Evolutionary conservation across 2,329 filamentous ascomycete species (phyloP), one percentile per base, ranked within the genome.

Genomic region (Aureobasidium pullulans): DNA sequence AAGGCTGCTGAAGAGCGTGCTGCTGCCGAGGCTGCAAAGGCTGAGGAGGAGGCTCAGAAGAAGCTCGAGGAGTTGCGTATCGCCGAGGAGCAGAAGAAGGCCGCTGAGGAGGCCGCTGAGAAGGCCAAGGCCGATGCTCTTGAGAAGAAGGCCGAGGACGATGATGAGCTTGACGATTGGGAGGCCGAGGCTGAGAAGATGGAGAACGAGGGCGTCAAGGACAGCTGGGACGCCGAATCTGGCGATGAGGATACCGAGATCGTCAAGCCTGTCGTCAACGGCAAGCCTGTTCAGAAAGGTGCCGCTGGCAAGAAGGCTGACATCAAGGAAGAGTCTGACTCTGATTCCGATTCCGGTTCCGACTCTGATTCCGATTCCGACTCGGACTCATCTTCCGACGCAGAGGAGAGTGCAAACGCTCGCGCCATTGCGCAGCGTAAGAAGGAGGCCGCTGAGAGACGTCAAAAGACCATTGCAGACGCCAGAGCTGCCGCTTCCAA

Each of bases 201-300:
- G 29, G 87, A 88, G 15, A 86, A 88, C 62, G 86, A 87, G 11
- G 86, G 88, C 23, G 81, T 96, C 68, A 96, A 96, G 75, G 93
- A 96, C 65, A 93, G 87, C 77, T 97, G 93, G 93, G 93, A 97
- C 71, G 91, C 89, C 36, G 88, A 90, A 58, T 86, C 85, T 2
- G 88, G 89, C 50, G 87, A 89, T 6, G 88, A 91, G 67, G 72
- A 75, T 61, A 70, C 60, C 11, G 69, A 77, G 80, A 44, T 63
- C n/a, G 65, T 66, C 40, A 75, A 75, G 64, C 64, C 69, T 23
- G 66, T 67, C 19, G 63, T 64, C 53, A 66, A 73, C 62, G 69
- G 71, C 60, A 72, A 77, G 65, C 64, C 69, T 49, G 66, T 64
- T 11, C 66, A 68, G 44, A 57, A 64, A 8, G 65, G 66, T 37